Evolutionary conservation across 768 basidiomycete genomes (phyloP).

Genomic region (Chalciporus pseudorubinellus): DNA sequence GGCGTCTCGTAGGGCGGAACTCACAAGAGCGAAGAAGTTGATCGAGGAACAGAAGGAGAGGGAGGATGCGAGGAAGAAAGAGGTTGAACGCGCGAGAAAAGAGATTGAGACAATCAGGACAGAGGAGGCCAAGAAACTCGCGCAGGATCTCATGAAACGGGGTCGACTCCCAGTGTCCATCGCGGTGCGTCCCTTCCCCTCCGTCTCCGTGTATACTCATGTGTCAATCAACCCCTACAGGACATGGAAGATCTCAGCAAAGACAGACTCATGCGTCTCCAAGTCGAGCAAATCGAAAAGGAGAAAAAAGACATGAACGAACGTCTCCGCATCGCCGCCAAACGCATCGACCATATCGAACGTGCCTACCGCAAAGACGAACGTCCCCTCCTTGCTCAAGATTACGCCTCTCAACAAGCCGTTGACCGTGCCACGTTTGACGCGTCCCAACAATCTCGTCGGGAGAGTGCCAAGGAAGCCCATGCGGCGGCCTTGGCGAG

Average conservation of each 20-base stretch:
- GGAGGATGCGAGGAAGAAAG: conserved; percentile 61
- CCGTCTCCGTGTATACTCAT: conserved; percentile 5
- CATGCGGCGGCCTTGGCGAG: conserved; percentile 69
- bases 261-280: conserved; percentile 80
- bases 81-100: conserved; percentile 73
- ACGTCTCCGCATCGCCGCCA: conserved; percentile 75
- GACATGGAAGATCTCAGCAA: conserved; percentile 84
- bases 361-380: conserved; percentile 95
- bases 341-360: conserved; percentile 93
- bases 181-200: conserved; percentile 47
- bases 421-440: conserved; percentile 72
- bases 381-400: conserved; percentile 75
- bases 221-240: conserved; percentile 34
- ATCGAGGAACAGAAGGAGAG: conserved; percentile 59
- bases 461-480: conserved; percentile 51
- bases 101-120: conserved; percentile 59
- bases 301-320: conserved; percentile 88
- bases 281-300: conserved; percentile 94
- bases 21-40: conserved; percentile 61
- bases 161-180: conserved; percentile 72
- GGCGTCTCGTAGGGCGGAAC: conserved; percentile 72
- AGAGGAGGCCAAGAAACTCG: conserved; percentile 85
- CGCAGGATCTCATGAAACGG: conserved; percentile 76
- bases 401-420: conserved; percentile 84
- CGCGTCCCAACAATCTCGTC: conserved; percentile 51